Evolutionary conservation across 495 filamentous ascomycete genomes (phyloP), one percentile per base, ranked within the genome.

Genomic region (Cercophora sp.): DNA sequence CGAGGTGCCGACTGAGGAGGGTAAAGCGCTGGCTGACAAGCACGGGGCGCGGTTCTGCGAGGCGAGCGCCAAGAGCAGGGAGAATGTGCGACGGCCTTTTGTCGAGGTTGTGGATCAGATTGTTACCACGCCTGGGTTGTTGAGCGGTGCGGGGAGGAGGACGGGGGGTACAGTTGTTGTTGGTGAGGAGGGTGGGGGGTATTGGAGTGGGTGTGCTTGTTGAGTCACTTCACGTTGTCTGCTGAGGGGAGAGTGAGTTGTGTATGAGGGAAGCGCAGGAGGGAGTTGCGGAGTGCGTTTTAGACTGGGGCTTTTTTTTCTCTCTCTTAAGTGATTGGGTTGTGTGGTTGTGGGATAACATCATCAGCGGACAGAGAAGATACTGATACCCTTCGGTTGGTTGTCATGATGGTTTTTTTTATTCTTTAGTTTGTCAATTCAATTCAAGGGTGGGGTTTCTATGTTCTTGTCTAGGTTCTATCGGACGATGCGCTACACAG

Each of bases 11-110:
- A 51, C 55, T 20, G 78, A 78, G 18, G 76, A 83, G 54, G 80
- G 79, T 34, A 64, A 66, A 35, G 70, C 71, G 4, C 63, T 81
- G 43, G 79, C 79, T 16, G 67, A 74, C 43, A 62, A 67, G 2
- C 74, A 76, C 52, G 75, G 73, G 3, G 67, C 65, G 1, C 63
- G 60, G 8, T 83, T 81, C 63, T 80, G 78, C 60, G 80, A 83
- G 61, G 76, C 72, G 42, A 80, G 77, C 52, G 65, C 74, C 22
- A 81, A 79, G 67, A 79, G 77, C 26, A 60, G 77, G 27, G 73
- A 79, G 59, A 78, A 79, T 56, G 70, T 82, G 13, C 58, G 69
- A 34, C 66, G 67, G 58, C 73, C 77, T 20, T 84, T 84, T 65
- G 67, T 78, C 45, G 78, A 80, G 36, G 65, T 78, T 29, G 78